Percentiles rank a stretch among this genome's conserved stretches.
These are phyloP conservation scores for Arctostaphylos glauca DNA, from an alignment of 148 eudicot species.

Conservation along the genomic window DNA sequence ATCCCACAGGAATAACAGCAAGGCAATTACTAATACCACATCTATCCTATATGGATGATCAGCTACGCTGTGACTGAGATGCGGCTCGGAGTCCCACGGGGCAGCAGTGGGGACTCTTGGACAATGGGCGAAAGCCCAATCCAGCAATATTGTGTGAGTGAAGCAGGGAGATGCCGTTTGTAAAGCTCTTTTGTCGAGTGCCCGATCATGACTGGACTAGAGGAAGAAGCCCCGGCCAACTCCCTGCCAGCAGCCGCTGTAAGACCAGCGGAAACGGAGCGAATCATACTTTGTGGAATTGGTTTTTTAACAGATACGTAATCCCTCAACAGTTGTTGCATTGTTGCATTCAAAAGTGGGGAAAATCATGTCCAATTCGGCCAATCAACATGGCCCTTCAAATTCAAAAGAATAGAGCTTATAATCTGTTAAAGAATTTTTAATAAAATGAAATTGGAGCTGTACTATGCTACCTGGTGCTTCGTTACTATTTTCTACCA, in stretches of 20 bases:
- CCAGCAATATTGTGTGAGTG: too few species aligned
- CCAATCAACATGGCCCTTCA: neutral
- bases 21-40: neutral
- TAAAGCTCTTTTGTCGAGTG: too few species aligned
- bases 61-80: too few species aligned
- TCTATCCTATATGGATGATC: too few species aligned
- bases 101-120: too few species aligned
- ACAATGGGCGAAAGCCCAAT: too few species aligned
- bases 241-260: too few species aligned
- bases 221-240: too few species aligned
- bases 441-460: neutral
- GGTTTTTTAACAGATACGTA: neutral
- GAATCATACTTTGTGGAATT: neutral
- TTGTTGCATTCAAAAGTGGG: neutral
- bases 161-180: too few species aligned
- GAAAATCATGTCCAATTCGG: neutral
- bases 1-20: neutral
- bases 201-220: too few species aligned
- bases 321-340: neutral
- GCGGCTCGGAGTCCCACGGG: too few species aligned
- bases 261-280: too few species aligned
- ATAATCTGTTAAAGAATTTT: neutral
- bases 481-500: conserved; percentile 16
- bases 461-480: conserved; percentile 13
- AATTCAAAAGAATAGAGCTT: neutral